A percentile compares a stretch with the other conserved stretches of the same genome.
phyloP scores from a whole-genome alignment of 345 rosid species.

The Mallotus nudiflorus region DNA sequence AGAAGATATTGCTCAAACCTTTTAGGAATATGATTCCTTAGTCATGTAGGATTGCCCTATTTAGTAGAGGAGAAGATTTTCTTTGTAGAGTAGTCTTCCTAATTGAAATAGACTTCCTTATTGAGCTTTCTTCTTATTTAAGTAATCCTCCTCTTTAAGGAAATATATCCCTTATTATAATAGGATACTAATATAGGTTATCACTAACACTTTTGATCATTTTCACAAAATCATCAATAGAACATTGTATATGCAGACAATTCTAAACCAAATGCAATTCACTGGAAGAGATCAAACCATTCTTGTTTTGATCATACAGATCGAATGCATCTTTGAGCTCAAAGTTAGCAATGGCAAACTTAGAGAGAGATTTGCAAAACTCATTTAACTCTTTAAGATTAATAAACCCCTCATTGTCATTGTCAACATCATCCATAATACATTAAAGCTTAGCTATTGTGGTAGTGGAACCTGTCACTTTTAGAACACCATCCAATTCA shows the following conservation, averaged over 20 bases:
- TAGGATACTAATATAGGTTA: no score
- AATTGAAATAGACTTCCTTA: no score
- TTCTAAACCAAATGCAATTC: conserved; percentile 73
- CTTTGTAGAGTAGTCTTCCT: no score
- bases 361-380: conserved; percentile 53
- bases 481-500: conserved; percentile 66
- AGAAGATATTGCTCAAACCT: no score
- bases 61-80: no score
- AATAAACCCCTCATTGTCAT: conserved; percentile 75
- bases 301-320: conserved; percentile 71
- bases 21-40: no score
- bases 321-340: conserved; percentile 90
- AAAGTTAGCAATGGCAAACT: conserved; percentile 18
- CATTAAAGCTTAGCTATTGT: conserved; percentile 46
- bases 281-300: conserved; percentile 69
- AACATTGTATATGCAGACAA: conserved; percentile 62
- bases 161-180: no score
- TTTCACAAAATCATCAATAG: conserved; percentile 56
- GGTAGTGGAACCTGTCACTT: conserved; percentile 57
- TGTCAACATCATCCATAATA: conserved; percentile 72
- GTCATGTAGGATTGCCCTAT: no score
- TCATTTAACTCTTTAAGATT: conserved; percentile 58
- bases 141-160: no score
- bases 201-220: conserved; percentile 74
- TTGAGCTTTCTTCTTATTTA: no score